Conservation (phyloP, 441 rosid species). For the Flueggea neowawraea region DNA sequence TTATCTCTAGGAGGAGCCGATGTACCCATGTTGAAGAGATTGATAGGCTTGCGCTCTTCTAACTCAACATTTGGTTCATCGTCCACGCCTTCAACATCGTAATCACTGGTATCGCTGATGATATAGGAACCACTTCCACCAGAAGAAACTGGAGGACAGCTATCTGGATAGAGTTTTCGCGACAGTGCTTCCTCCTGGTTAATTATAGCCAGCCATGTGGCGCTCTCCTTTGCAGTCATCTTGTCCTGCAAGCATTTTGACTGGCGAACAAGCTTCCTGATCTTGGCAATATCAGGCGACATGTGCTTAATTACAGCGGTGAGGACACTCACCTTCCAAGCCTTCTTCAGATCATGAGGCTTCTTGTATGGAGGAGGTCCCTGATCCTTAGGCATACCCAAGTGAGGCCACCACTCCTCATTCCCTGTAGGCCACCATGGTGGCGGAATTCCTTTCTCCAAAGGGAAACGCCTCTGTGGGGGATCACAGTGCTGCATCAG, state of each 20-base stretch:
- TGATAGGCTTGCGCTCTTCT: conserved; percentile 26
- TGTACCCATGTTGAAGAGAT: conserved; percentile 18
- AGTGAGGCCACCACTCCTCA: conserved; percentile 58
- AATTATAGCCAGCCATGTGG: conserved; percentile 49
- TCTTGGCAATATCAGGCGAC: conserved; percentile 53
- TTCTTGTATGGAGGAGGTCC: conserved; percentile 61
- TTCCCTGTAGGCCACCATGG: conserved; percentile 62
- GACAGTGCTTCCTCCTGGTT: conserved; percentile 43
- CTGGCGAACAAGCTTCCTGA: conserved; percentile 53
- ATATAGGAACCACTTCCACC: conserved; percentile 33
- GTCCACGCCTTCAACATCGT: conserved; percentile 46
- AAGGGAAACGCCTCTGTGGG: conserved; percentile 55
- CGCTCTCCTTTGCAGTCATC: conserved; percentile 62
- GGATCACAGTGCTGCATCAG: conserved; percentile 67
- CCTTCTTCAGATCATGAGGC: conserved; percentile 62
- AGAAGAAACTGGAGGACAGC: conserved; percentile 25
- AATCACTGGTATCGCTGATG: conserved; percentile 34
- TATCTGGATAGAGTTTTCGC: conserved; percentile 40
- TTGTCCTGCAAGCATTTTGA: conserved; percentile 60
- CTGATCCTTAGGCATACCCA: conserved; percentile 43
- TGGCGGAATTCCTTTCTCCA: conserved; percentile 56
- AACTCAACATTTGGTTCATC: conserved; percentile 24
- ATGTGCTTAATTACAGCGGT: conserved; percentile 56
- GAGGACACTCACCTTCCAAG: conserved; percentile 55
- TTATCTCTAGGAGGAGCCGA: conserved; percentile 17